Conservation (phyloP, 768 basidiomycete species). For the Gautieria morchelliformis region DNA sequence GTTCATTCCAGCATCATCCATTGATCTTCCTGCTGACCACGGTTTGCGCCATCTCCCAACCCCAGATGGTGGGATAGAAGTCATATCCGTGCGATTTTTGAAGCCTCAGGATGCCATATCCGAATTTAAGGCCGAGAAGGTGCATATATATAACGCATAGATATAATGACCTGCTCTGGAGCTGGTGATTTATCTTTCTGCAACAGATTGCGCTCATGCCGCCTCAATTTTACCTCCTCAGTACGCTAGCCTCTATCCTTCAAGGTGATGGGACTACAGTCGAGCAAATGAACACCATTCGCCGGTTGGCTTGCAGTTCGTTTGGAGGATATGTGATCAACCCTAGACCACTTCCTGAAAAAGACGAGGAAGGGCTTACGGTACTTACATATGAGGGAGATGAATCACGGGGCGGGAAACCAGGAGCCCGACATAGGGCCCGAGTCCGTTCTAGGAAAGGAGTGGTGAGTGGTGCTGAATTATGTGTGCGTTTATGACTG, state of each 20-base stretch:
- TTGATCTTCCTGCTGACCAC: conserved; percentile 41
- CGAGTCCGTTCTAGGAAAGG: conserved; percentile 36
- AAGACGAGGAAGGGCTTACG: conserved; percentile 34
- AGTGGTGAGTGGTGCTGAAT: conserved; percentile 34
- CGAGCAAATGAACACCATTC: conserved; percentile 37
- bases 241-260: conserved; percentile 48
- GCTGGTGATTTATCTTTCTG: background rate
- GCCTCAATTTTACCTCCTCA: conserved; percentile 64
- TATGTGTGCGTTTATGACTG: background rate
- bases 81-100: conserved; percentile 58
- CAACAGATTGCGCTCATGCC: conserved; percentile 54
- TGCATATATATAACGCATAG: background rate
- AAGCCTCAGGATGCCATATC: conserved; percentile 43
- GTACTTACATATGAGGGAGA: conserved; percentile 63
- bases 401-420: conserved; percentile 50
- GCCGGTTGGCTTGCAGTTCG: conserved; percentile 36
- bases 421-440: conserved; percentile 52
- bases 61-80: conserved; percentile 62
- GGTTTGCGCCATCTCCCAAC: conserved; percentile 51
- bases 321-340: conserved; percentile 59
- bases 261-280: conserved; percentile 30
- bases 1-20: conserved; percentile 39
- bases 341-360: conserved; percentile 31
- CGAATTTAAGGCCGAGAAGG: conserved; percentile 36
- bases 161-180: background rate